Evolutionary conservation across 2,329 filamentous ascomycete genomes (phyloP), one percentile per base, ranked within the genome.

Genomic region (Arthroderma sp.): DNA sequence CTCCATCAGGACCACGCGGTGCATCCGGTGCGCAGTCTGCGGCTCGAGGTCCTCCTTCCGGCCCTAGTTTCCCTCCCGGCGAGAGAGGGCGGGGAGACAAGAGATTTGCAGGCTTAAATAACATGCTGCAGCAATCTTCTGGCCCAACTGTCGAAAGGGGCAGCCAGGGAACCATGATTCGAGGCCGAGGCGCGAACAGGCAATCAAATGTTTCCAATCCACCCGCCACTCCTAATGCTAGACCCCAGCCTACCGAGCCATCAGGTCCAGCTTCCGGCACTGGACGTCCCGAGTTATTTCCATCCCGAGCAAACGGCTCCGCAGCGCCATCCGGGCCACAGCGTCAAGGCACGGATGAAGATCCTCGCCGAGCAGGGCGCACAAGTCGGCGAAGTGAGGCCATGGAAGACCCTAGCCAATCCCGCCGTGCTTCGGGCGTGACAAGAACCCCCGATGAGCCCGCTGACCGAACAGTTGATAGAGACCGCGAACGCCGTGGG

Each of bases 61-160:
- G 61, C 3, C 55, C 61, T 33, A 55, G 61, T 31, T 57, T 59
- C 38, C 15, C 15, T 22, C 51, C 56, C 29, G 62, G 61, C 40
- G 61, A 66, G 42, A 61, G 65, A 42, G 58, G 59, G 34, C 61
- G 67, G 29, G 57, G 67, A 30, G 67, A 70, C 48, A 69, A 70
- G 48, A 64, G 69, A 8, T 68, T 72, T 48, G 61, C 64, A 9
- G 64, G 62, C 1, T 57, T 72, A 44, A 69, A 70, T 50, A 68
- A 60, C 44, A 63, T 69, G 54, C 62, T 72, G 32, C 66, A 70
- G 44, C 67, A 71, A 51, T 62, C 54, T 28, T 53, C 61, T 30
- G 58, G 55, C 31, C 52, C 56, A n/a, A 50, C 56, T 31, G 43
- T 53, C 38, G 64, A 67, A 15, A 59, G 60, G 31, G 48, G 48